phyloP scores from a whole-genome alignment of 495 filamentous ascomycete genomes.

The Aspergillus mulundensis region DNA sequence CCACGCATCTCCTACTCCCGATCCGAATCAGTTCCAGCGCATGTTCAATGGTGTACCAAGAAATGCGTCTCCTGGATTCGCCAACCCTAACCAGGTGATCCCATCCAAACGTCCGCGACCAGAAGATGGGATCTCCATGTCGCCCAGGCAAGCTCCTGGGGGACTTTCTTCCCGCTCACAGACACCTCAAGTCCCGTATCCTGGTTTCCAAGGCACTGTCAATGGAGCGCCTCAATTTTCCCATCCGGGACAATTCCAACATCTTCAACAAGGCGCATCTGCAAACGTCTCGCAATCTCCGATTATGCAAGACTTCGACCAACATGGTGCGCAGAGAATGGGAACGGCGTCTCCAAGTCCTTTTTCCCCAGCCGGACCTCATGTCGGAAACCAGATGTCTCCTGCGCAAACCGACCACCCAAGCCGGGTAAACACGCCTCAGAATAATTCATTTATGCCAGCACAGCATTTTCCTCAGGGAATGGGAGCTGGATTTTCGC shows the following conservation, averaged over 20 bases:
- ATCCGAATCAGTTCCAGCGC: conserved; percentile 57
- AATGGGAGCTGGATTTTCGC: conserved; percentile 56
- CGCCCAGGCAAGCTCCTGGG: conserved; percentile 71
- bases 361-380: conserved; percentile 75
- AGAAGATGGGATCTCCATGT: conserved; percentile 79
- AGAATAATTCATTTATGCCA: conserved; percentile 61
- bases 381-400: conserved; percentile 72
- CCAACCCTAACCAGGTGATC: conserved; percentile 71
- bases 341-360: conserved; percentile 88
- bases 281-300: conserved; percentile 84
- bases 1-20: conserved; percentile 50
- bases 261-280: conserved; percentile 77
- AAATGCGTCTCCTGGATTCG: conserved; percentile 75
- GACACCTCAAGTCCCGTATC: conserved; percentile 71
- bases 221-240: conserved; percentile 51
- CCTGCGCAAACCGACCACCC: conserved; percentile 74
- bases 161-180: conserved; percentile 84
- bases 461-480: conserved; percentile 53
- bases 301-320: conserved; percentile 72
- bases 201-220: conserved; percentile 57
- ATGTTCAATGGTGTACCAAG: conserved; percentile 82
- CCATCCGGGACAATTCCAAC: conserved; percentile 66
- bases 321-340: conserved; percentile 69
- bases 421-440: conserved; percentile 69
- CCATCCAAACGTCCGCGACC: conserved; percentile 84